phyloP scores from a whole-genome alignment of 768 basidiomycete species.

The Termitomyces sp. region DNA sequence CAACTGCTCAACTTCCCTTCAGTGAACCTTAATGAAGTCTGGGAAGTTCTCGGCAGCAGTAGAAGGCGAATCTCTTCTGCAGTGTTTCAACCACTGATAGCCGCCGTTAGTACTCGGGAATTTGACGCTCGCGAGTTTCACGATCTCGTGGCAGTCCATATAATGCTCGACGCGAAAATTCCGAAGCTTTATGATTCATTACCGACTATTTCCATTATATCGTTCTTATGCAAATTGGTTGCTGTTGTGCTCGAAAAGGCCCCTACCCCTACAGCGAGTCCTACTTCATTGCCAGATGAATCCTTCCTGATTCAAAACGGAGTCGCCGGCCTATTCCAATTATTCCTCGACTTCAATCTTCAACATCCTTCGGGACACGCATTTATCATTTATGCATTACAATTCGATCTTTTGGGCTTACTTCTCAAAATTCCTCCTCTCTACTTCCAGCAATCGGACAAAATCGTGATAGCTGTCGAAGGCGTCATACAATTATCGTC shows the following conservation, averaged over 20 bases:
- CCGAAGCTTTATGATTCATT: not conserved
- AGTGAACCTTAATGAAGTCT: not conserved
- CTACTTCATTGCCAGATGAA: not conserved
- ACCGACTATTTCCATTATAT: not conserved
- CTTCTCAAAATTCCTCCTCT: not conserved
- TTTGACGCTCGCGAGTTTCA: fast-evolving
- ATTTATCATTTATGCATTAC: not conserved
- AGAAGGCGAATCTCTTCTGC: not conserved
- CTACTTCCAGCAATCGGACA: not conserved
- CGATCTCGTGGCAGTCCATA: not conserved
- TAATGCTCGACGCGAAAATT: not conserved
- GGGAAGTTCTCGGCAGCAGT: not conserved
- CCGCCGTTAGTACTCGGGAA: not conserved
- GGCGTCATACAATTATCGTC: not conserved
- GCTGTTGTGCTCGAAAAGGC: not conserved
- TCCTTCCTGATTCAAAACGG: not conserved
- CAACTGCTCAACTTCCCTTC: not conserved
- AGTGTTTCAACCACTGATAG: not conserved
- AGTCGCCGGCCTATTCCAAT: not conserved
- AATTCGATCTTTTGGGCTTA: not conserved
- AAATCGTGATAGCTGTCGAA: not conserved
- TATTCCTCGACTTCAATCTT: not conserved
- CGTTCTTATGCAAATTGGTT: not conserved
- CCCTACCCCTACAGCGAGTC: too few species aligned
- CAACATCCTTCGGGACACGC: not conserved